These are phyloP conservation scores for Naganishia albida DNA, from an alignment of 1,284 basidiomycete species.

Conservation along the genomic window DNA sequence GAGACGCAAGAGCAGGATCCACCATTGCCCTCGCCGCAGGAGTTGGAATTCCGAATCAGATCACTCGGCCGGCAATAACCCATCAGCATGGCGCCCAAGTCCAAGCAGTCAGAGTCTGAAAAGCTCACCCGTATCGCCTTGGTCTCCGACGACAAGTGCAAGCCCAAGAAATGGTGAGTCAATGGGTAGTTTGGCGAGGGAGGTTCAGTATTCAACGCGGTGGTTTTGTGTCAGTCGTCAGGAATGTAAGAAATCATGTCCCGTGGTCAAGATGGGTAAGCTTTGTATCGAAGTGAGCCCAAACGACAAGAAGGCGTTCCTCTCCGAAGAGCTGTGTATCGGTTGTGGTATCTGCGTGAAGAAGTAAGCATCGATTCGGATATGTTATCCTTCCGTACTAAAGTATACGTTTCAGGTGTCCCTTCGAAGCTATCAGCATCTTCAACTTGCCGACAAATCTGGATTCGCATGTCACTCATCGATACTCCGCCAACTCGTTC, in stretches of 20 bases:
- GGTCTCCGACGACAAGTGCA: conserved; percentile 73
- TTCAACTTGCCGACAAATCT: conserved; percentile 97
- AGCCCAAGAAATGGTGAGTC: conserved; percentile 40
- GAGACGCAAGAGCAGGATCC: not conserved
- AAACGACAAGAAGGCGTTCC: conserved; percentile 91
- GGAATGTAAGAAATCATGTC: conserved; percentile 72
- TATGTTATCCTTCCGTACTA: not conserved
- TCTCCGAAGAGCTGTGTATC: conserved; percentile 94
- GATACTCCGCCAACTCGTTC: conserved; percentile 96
- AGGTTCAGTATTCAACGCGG: conserved; percentile 12
- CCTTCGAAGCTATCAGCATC: conserved; percentile 95
- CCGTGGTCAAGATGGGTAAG: conserved; percentile 97
- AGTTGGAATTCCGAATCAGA: too few species aligned
- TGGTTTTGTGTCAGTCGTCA: conserved; percentile 44
- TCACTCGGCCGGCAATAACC: not conserved
- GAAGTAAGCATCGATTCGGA: conserved; percentile 65
- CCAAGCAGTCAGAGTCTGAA: conserved; percentile 55
- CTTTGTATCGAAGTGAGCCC: conserved; percentile 95
- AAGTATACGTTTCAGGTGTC: conserved; percentile 65
- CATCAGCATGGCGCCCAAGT: conserved; percentile 29
- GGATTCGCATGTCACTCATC: conserved; percentile 89
- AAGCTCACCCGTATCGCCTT: conserved; percentile 96
- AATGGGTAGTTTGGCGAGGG: not conserved
- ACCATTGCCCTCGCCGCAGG: too few species aligned
- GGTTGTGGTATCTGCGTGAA: conserved; percentile 98